Evolutionary conservation across 164 flowering plant species (phyloP).

Genomic region (Brasenia schreberi): DNA sequence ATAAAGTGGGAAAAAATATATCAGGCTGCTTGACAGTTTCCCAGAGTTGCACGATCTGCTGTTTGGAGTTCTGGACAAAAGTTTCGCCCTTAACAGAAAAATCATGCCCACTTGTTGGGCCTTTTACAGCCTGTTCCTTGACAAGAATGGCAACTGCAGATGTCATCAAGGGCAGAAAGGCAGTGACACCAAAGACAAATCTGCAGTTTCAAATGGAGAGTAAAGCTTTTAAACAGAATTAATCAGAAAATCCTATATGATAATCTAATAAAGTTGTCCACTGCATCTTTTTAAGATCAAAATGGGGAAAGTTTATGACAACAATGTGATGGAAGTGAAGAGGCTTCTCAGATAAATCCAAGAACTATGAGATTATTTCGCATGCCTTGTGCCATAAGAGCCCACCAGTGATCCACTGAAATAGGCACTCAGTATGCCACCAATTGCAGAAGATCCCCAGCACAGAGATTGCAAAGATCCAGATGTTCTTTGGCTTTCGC

Average conservation of each 20-base stretch:
- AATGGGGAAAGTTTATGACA: too few relatives aligned
- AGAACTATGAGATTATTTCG: too few relatives aligned
- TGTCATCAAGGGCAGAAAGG: conserved; percentile 82
- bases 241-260: too few relatives aligned
- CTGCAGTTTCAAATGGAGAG: conserved; percentile 22
- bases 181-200: conserved; percentile 95
- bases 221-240: too few relatives aligned
- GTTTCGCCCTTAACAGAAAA: conserved; percentile 18
- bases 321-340: too few relatives aligned
- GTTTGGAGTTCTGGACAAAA: conserved; percentile 51
- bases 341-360: too few relatives aligned
- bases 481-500: conserved; percentile 91
- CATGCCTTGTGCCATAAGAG: conserved; percentile 90
- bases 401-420: conserved; percentile 95
- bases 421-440: conserved; percentile 93
- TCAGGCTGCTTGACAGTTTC: conserved; percentile 64
- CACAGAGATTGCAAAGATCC: conserved; percentile 98
- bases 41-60: conserved; percentile 61
- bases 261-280: too few relatives aligned
- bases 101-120: conserved; percentile 24
- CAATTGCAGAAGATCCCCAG: conserved; percentile 99
- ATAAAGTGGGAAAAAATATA: conserved; percentile 80
- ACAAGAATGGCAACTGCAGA: conserved; percentile 96
- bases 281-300: too few relatives aligned
- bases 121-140: conserved; percentile 46